phyloP scores from a whole-genome alignment of 1,284 basidiomycete species.

The Rugosomyces carneus region DNA sequence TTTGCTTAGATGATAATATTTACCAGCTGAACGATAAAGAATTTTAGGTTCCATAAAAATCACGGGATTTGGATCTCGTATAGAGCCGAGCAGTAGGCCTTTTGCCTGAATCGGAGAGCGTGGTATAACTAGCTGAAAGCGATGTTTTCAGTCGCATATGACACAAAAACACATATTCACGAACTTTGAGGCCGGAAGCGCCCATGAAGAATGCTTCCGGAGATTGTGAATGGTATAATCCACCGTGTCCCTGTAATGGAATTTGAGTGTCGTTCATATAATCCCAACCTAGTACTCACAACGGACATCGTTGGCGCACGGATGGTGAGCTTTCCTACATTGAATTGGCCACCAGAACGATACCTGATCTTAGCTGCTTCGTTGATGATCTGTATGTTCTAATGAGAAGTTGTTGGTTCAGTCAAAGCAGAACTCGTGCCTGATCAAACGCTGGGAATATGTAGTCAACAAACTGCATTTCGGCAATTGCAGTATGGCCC shows the following conservation, averaged over 20 bases:
- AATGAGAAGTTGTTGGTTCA: slow-evolving; percentile 2
- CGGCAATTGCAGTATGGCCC: slow-evolving; percentile 92
- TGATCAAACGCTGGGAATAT: slow-evolving; percentile 92
- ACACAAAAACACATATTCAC: slow-evolving; percentile 2
- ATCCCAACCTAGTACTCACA: slow-evolving; percentile 24
- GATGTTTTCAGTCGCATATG: slow-evolving; percentile 5
- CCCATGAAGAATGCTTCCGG: slow-evolving; percentile 94
- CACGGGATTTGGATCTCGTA: slow-evolving; percentile 89
- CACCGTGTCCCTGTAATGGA: slow-evolving; percentile 67
- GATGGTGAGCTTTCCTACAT: slow-evolving; percentile 82
- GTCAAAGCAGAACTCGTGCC: slow-evolving; percentile 33
- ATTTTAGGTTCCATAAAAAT: slow-evolving; percentile 96
- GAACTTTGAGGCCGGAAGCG: slow-evolving; percentile 83
- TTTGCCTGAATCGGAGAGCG: slow-evolving; percentile 94
- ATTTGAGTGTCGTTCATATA: background rate
- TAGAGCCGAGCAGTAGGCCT: slow-evolving; percentile 78
- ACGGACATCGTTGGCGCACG: slow-evolving; percentile 88
- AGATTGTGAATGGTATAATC: slow-evolving; percentile 90
- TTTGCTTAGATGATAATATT: background rate
- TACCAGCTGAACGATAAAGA: slow-evolving; percentile 76
- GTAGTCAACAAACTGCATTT: slow-evolving; percentile 87
- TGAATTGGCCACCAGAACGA: slow-evolving; percentile 80
- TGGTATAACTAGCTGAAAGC: slow-evolving; percentile 74
- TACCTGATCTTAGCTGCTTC: slow-evolving; percentile 94
- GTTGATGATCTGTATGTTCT: slow-evolving; percentile 70